Base-by-base conservation (phyloP, 495 filamentous ascomycete species). In the Articulospora tetracladia region DNA sequence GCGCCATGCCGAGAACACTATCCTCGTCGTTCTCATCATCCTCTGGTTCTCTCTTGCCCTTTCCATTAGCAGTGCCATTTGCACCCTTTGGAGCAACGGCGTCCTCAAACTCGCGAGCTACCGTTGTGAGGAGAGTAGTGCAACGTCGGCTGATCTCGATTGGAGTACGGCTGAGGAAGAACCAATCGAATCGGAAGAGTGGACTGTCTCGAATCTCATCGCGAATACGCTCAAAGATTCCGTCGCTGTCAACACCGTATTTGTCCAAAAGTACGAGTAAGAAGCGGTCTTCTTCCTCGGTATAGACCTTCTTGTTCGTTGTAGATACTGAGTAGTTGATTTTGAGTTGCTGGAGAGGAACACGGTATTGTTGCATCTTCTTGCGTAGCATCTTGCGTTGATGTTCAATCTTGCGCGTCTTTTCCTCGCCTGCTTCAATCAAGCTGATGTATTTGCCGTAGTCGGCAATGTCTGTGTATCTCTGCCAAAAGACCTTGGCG, bases 231-330 rank as follows among this genome's bases (percentile, higher is more conserved):
- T 96, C 91, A 65, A 90, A 91, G 54, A 96, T 82, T 27, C 84
- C 83, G 66, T 94, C 92, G 1, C 87, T 88, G 55, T 96, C 90
- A 13, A 98, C 83, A 20, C 95, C 95, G 66, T 88, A 89, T 72
- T 86, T 87, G 71, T 99, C 92, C 2, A 99, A 74, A 76, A 96
- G 89, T 36, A 98, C 93, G 27, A 99, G 79, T 52, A 99, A 77
- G 75, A 99, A 99, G 12, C 95, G 85, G 68, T 99, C 95, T 73
- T 99, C 95, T 69, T 99, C 95, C 69, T 98, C 95, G 0, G 94
- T 97, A 69, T 99, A 99, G 6, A 98, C 92, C 76, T 98, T 98
- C 80, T 99, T 99, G 77, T 99, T 99, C 50, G 95, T 99, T 2
- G 95, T 99, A 1, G 92, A 96, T 22, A 99, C 94, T 0, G 92